Evolutionary conservation across 2,329 filamentous ascomycete genomes (phyloP), one percentile per base, ranked within the genome.

Genomic region (Fusarium sp.): DNA sequence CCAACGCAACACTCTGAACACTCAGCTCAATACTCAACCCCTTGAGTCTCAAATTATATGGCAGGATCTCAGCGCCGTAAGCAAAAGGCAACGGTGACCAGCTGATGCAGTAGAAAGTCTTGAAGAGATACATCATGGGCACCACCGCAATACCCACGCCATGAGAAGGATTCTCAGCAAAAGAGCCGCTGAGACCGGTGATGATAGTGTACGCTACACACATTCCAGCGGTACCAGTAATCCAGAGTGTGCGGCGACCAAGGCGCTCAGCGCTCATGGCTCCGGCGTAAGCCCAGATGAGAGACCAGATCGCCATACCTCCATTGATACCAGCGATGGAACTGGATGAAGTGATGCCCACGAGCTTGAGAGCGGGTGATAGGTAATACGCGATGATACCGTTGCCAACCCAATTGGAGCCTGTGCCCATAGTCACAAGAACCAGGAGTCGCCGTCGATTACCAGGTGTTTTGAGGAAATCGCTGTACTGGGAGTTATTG

Each of bases 381-480:
- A 88, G 85, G 72, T 90, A 90, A 75, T 90, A 90, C 47, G 83
- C 85, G 66, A 90, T 86, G 6, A 90, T 78, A 11, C 85, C 87
- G 70, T 90, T 90, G 35, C 88, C 88, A 46, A 83, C 86, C 79
- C 88, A 90, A 75, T 90, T 88, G 0, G 86, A 88, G 66, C 90
- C 88, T 59, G 90, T 77, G 58, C 87, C 88, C n/a, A 90, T 81
- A 0, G 86, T 88, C 31, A 88, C 75, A 18, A 90, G 80, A 48
- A 90, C 83, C 29, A 84, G 80, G 37, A 91, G 79, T 8, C 88
- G 82, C 75, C 87, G 86, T 48, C 88, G 82, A 79, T 91, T 90
- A n/a, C 88, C 87, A 61, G 81, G 83, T 6, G 88, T 90, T 54
- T 79, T 79, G 69, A 90, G 71, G 69, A 90, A 88, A 72, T 89